Percentiles rank a stretch among this genome's conserved stretches.
Conservation (phyloP, 345 rosid species). For the Lenwebbia sp. region DNA sequence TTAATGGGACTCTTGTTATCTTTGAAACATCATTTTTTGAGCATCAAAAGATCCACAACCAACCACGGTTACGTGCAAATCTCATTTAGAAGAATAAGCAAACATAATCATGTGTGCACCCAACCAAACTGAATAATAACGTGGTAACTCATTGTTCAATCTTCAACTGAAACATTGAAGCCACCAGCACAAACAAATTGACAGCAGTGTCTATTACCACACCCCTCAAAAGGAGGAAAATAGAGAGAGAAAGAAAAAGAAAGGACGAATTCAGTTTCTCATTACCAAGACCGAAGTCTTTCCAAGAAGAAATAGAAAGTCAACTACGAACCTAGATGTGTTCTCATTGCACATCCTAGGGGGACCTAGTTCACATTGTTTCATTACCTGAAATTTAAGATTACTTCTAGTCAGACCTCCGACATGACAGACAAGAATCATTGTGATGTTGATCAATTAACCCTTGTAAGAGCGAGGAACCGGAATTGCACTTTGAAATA, state of each 20-base stretch:
- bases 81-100: not conserved
- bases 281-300: not conserved
- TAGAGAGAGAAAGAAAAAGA: not conserved
- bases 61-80: not conserved
- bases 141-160: not conserved
- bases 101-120: not conserved
- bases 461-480: not conserved
- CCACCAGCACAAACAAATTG: not conserved
- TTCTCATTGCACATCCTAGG: not conserved
- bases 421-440: not conserved
- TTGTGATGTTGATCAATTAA: not conserved
- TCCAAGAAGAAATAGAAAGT: not conserved
- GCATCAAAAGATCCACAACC: not conserved
- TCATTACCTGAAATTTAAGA: not conserved
- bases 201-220: not conserved
- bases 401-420: not conserved
- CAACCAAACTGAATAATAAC: not conserved
- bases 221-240: not conserved
- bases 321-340: not conserved
- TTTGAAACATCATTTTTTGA: not conserved
- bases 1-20: not conserved
- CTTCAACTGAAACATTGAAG: not conserved
- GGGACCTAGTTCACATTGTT: not conserved
- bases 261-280: not conserved
- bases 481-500: not conserved